A percentile compares a stretch with the other conserved stretches of the same genome.
Conservation (phyloP, 2,329 filamentous ascomycete species). For the Pseudogymnoascus sp. region DNA sequence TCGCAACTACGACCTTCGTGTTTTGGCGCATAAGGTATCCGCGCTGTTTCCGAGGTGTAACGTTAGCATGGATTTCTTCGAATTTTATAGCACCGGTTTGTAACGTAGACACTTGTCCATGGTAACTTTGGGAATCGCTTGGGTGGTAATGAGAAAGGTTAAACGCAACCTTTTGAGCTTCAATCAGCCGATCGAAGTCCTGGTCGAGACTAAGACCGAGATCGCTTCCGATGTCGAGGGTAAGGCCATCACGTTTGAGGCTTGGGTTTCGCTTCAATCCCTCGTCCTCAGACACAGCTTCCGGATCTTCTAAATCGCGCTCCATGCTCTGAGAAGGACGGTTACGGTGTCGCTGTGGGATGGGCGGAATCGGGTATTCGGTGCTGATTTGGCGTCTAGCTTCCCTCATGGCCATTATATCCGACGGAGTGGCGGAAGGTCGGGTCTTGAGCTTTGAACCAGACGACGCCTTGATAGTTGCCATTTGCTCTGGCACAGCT, state of each 20-base stretch:
- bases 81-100: background rate
- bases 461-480: constrained; percentile 77
- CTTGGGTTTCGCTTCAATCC: constrained; percentile 55
- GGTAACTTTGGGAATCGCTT: constrained; percentile 16
- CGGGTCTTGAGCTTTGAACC: constrained; percentile 84
- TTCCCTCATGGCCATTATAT: constrained; percentile 78
- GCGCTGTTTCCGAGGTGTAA: constrained; percentile 64
- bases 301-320: constrained; percentile 19
- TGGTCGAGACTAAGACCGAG: constrained; percentile 73
- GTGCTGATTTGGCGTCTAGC: constrained; percentile 78
- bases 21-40: constrained; percentile 98
- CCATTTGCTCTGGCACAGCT: constrained; percentile 69
- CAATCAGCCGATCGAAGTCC: constrained; percentile 92
- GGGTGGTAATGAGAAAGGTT: constrained; percentile 24
- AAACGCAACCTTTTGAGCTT: constrained; percentile 87
- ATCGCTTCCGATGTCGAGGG: constrained; percentile 59
- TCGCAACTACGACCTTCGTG: constrained; percentile 94
- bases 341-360: constrained; percentile 54
- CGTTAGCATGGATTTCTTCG: constrained; percentile 51
- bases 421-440: constrained; percentile 78
- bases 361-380: constrained; percentile 57
- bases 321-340: constrained; percentile 45
- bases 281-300: constrained; percentile 26
- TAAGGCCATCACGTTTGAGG: constrained; percentile 75
- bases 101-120: constrained; percentile 41